Percentiles rank a stretch among this genome's conserved stretches.
Evolutionary conservation across 2,329 filamentous ascomycete species (phyloP).

Genomic region (Orbilia ellipsospora): DNA sequence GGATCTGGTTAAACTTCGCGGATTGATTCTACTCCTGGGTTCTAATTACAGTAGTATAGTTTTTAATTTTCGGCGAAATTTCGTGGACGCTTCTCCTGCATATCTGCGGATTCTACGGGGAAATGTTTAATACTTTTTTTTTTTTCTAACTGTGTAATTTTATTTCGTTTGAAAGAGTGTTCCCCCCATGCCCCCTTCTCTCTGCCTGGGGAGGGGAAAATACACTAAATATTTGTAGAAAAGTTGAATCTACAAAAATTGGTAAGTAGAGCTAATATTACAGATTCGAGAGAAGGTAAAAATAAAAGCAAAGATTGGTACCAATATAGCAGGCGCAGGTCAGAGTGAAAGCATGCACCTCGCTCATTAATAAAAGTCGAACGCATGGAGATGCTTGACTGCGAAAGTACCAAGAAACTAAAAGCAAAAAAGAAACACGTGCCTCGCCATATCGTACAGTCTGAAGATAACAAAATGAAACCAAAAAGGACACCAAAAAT

Average conservation of each 20-base stretch:
- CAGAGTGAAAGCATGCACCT: neutral
- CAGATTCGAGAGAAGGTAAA: conserved; percentile 30
- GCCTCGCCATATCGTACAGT: conserved; percentile 44
- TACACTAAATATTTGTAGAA: conserved; percentile 2
- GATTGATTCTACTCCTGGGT: no score
- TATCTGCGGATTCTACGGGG: neutral
- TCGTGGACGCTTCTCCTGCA: neutral
- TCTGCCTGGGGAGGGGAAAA: neutral
- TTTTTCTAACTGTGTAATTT: neutral
- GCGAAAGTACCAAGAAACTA: conserved; percentile 4
- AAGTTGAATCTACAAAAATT: no score
- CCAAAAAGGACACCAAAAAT: conserved; percentile 26
- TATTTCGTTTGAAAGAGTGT: neutral
- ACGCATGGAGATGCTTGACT: conserved; percentile 11
- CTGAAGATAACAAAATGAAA: conserved; percentile 27
- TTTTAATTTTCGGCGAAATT: no score
- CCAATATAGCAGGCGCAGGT: neutral
- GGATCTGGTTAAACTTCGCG: no score
- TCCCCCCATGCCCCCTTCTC: neutral
- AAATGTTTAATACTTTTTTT: neutral
- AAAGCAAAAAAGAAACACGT: conserved; percentile 18
- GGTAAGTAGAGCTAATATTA: conserved; percentile 50
- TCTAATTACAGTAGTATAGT: no score
- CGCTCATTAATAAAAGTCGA: conserved; percentile 10
- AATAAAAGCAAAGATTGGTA: conserved; percentile 1